Percentiles rank a stretch among this genome's conserved stretches.
Evolutionary conservation across 768 basidiomycete species (phyloP).

Genomic region (Tephrocybe sp.): DNA sequence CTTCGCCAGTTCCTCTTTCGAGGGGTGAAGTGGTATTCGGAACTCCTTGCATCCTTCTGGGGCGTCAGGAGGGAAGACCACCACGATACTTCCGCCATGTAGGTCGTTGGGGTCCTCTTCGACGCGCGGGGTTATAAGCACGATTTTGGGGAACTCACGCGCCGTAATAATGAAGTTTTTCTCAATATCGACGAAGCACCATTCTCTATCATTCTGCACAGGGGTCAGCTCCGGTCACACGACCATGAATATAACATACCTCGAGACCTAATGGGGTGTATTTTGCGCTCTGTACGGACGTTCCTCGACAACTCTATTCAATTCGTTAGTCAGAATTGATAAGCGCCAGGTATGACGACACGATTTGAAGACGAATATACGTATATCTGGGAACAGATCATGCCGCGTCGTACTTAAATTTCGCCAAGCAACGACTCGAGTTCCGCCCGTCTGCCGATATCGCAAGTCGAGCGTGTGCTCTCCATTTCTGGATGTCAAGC

Average conservation of each 20-base stretch:
- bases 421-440: too few relatives aligned
- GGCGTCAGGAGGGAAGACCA: slow-evolving; percentile 62
- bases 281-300: slow-evolving; percentile 51
- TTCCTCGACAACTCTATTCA: slow-evolving; percentile 69
- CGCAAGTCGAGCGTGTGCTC: too few relatives aligned
- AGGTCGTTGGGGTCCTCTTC: slow-evolving; percentile 42
- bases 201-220: slow-evolving; percentile 65
- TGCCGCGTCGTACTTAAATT: background rate
- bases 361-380: background rate
- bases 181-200: slow-evolving; percentile 64
- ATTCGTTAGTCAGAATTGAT: background rate
- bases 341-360: background rate
- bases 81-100: slow-evolving; percentile 47
- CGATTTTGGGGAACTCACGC: slow-evolving; percentile 62
- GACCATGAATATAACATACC: slow-evolving; percentile 35
- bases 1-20: slow-evolving; percentile 40
- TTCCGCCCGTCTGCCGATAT: background rate
- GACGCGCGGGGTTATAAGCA: slow-evolving; percentile 62
- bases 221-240: slow-evolving; percentile 1
- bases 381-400: background rate
- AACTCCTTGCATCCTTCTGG: slow-evolving; percentile 59
- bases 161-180: slow-evolving; percentile 64
- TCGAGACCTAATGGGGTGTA: slow-evolving; percentile 68
- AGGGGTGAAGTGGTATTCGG: slow-evolving; percentile 57
- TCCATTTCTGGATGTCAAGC: background rate